Evolutionary conservation across 2,329 filamentous ascomycete species (phyloP).

Genomic region (Exophiala xenobiotica): DNA sequence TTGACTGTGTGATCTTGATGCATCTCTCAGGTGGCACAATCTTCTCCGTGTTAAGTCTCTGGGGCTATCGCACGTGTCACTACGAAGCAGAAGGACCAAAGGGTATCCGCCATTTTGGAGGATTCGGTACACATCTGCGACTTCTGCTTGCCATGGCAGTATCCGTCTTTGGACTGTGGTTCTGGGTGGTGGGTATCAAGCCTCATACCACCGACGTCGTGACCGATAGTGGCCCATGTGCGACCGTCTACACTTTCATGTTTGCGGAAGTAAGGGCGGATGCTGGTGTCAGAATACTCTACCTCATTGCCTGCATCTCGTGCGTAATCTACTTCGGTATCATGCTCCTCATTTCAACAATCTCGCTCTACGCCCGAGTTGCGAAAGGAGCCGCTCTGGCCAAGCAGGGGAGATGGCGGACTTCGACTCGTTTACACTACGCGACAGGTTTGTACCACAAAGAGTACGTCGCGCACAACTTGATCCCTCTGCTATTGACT

Average conservation of each 20-base stretch:
- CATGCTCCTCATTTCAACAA: conserved; percentile 8
- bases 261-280: conserved; percentile 16
- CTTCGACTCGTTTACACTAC: conserved; percentile 19
- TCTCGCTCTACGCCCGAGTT: conserved; percentile 4
- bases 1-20: conserved; percentile 16
- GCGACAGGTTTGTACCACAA: conserved; percentile 15
- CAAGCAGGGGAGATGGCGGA: conserved; percentile 8
- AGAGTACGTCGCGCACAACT: conserved; percentile 8
- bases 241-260: conserved; percentile 19
- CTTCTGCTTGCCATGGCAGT: conserved; percentile 16
- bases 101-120: conserved; percentile 19
- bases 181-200: conserved; percentile 12
- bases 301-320: conserved; percentile 16
- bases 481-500: background rate
- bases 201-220: background rate
- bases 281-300: conserved; percentile 16
- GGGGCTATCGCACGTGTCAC: conserved; percentile 19
- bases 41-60: conserved; percentile 16
- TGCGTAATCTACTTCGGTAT: conserved; percentile 13
- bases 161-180: conserved; percentile 13
- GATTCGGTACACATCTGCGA: conserved; percentile 19
- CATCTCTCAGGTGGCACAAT: conserved; percentile 14
- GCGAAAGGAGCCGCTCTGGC: conserved; percentile 8
- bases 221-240: conserved; percentile 11
- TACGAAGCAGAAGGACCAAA: conserved; percentile 14